A percentile compares a stretch with the other conserved stretches of the same genome.
These are phyloP conservation scores for Pythium pyrilobum DNA, from an alignment of 352 stramenopile species.

Conservation along the genomic window DNA sequence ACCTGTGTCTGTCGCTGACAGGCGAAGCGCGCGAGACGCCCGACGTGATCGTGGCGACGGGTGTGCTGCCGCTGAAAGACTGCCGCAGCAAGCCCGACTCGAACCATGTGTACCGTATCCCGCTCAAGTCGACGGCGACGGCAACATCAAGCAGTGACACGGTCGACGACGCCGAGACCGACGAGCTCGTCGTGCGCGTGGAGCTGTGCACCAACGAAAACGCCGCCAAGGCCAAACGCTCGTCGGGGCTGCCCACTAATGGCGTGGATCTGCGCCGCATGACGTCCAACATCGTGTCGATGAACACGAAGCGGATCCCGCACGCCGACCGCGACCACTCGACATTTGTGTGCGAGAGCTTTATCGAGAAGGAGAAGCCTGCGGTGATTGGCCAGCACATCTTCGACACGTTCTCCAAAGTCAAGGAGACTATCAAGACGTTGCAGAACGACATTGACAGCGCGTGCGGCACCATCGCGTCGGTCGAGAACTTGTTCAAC, in stretches of 20 bases:
- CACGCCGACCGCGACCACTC: conserved; percentile 59
- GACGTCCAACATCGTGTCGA: conserved; percentile 5
- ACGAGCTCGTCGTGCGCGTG: conserved; percentile 54
- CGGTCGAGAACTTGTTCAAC: conserved; percentile 80
- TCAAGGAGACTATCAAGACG: conserved; percentile 75
- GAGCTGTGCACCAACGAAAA: conserved; percentile 27
- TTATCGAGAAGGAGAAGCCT: conserved; percentile 67
- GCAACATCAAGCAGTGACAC: not conserved
- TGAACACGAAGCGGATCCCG: conserved; percentile 14
- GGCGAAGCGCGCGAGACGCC: conserved; percentile 63
- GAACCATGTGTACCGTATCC: conserved; percentile 27
- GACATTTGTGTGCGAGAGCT: conserved; percentile 58
- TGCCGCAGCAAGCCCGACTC: conserved; percentile 19
- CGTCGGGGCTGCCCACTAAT: not conserved
- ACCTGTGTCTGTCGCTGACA: conserved; percentile 66
- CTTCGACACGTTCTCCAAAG: conserved; percentile 78
- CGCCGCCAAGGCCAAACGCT: conserved; percentile 4
- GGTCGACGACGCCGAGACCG: conserved; percentile 8
- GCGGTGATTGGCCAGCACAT: conserved; percentile 62
- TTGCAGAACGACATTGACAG: conserved; percentile 72
- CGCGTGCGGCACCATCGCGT: conserved; percentile 62
- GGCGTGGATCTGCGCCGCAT: conserved; percentile 6
- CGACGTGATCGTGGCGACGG: conserved; percentile 56
- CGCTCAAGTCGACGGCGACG: conserved; percentile 1
- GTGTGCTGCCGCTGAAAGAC: conserved; percentile 45